Evolutionary conservation across 345 rosid species (phyloP).

Genomic region (Linum lewisii): DNA sequence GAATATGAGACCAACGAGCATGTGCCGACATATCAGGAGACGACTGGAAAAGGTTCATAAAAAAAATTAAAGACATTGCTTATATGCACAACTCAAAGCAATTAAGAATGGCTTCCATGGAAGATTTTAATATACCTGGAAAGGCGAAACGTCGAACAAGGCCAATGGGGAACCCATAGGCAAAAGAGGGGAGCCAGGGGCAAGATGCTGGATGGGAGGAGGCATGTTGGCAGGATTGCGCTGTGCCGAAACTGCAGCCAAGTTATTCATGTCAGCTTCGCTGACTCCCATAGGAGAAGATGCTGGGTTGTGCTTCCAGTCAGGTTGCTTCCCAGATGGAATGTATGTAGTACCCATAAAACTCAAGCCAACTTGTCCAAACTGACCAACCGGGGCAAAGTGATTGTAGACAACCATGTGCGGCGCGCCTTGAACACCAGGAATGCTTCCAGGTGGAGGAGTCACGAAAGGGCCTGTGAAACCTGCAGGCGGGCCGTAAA

Average conservation of each 20-base stretch:
- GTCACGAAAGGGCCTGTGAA: conserved; percentile 79
- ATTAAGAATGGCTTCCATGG: not conserved
- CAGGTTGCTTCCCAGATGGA: conserved; percentile 89
- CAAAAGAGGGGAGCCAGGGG: conserved; percentile 58
- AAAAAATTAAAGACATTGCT: conserved; percentile 3
- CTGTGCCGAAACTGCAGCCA: conserved; percentile 50
- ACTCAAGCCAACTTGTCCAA: conserved; percentile 88
- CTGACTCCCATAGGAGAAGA: conserved; percentile 48
- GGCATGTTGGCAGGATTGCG: conserved; percentile 48
- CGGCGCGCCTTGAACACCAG: conserved; percentile 86
- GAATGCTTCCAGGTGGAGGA: conserved; percentile 79
- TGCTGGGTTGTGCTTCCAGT: conserved; percentile 75
- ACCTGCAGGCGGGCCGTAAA: conserved; percentile 79
- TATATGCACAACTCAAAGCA: not conserved
- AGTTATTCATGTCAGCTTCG: conserved; percentile 54
- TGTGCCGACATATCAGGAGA: conserved; percentile 62
- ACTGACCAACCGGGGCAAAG: conserved; percentile 97
- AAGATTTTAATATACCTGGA: conserved; percentile 53
- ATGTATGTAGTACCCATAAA: conserved; percentile 89
- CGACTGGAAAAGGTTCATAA: conserved; percentile 40
- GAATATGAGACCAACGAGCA: conserved; percentile 77
- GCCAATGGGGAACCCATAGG: conserved; percentile 78
- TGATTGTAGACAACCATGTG: conserved; percentile 97
- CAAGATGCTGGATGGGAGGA: conserved; percentile 65
- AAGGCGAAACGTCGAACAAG: conserved; percentile 89